These are phyloP conservation scores for Huntiella decipiens DNA, from an alignment of 2,329 filamentous ascomycete genomes.

Conservation along the genomic window DNA sequence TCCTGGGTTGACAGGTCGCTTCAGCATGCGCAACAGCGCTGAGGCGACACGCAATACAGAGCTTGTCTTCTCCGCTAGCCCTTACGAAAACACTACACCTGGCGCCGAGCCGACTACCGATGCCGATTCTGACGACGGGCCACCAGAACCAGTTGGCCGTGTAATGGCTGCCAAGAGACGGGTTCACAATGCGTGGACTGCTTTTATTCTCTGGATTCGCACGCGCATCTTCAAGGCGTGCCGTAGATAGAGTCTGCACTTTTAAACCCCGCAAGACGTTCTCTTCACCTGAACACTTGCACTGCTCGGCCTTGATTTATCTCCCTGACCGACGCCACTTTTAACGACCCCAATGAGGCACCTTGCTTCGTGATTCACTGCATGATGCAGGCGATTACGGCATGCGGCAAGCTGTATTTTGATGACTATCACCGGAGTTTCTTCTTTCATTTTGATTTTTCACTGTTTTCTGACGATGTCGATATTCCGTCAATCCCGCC, in stretches of 20 bases:
- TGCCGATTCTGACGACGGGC: conserved; percentile 19
- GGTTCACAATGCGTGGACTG: conserved; percentile 42
- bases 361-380: no score
- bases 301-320: no score
- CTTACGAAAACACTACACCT: conserved; percentile 26
- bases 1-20: neutral
- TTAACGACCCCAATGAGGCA: no score
- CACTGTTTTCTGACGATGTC: no score
- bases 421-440: no score
- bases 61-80: conserved; percentile 24
- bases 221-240: conserved; percentile 29
- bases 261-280: no score
- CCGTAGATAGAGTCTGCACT: conserved; percentile 16
- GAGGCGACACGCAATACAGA: conserved; percentile 21
- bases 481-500: no score
- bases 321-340: no score
- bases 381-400: no score
- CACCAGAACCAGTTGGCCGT: conserved; percentile 14
- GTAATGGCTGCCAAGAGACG: conserved; percentile 35
- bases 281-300: no score
- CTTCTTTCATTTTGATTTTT: no score
- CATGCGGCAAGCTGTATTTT: no score
- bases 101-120: conserved; percentile 16
- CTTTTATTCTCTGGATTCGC: conserved; percentile 44
- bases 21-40: conserved; percentile 16